phyloP scores from a whole-genome alignment of 345 rosid species.

The Populus ilicifolia region DNA sequence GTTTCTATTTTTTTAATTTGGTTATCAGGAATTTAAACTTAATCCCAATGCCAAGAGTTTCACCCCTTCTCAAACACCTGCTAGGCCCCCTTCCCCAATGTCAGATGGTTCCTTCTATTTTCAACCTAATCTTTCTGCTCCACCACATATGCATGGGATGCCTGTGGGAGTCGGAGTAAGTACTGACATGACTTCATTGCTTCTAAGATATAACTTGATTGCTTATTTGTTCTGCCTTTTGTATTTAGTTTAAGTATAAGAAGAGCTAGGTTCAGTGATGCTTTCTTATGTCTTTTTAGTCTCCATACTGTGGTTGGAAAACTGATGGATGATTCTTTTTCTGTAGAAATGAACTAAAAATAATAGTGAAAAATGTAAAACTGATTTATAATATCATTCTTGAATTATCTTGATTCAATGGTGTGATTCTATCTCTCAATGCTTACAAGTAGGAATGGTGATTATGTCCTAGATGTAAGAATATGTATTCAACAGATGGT shows the following conservation, averaged over 20 bases:
- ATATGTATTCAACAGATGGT: neutral
- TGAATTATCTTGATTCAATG: neutral
- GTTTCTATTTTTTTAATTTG: neutral
- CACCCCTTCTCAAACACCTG: conserved; percentile 49
- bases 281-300: neutral
- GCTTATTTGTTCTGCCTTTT: neutral
- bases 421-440: neutral
- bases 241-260: neutral
- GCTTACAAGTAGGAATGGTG: neutral
- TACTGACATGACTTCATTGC: conserved; percentile 4
- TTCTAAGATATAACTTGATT: neutral
- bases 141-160: conserved; percentile 68
- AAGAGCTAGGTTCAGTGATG: neutral
- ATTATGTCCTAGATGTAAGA: neutral
- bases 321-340: neutral
- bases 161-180: conserved; percentile 73
- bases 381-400: neutral
- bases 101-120: conserved; percentile 66
- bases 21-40: conserved; percentile 77
- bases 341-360: neutral
- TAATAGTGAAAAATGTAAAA: neutral
- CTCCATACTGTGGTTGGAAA: neutral
- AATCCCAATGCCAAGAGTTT: conserved; percentile 95
- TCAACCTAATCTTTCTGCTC: conserved; percentile 42
- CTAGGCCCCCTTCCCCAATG: conserved; percentile 58